phyloP scores from a whole-genome alignment of 1,139 yeast genomes.

The Debaryomycetaceae sp. region DNA sequence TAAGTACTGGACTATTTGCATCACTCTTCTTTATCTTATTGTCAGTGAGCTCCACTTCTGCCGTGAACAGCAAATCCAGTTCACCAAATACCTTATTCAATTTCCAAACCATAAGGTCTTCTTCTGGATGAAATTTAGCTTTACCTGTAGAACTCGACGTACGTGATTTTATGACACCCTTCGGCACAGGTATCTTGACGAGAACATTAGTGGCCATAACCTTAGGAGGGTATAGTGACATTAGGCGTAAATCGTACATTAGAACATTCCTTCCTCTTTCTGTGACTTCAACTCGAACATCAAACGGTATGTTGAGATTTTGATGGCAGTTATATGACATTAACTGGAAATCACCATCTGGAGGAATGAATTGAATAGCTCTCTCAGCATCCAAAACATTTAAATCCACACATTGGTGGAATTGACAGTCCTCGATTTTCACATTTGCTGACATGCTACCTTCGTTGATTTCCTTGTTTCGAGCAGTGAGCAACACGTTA shows the following conservation, averaged over 20 bases:
- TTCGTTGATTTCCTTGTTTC: constrained; percentile 7
- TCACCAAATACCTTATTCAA: constrained; percentile 67
- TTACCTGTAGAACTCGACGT: constrained; percentile 60
- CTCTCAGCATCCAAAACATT: constrained; percentile 65
- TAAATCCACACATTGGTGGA: constrained; percentile 83
- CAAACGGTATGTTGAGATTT: constrained; percentile 69
- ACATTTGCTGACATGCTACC: constrained; percentile 41
- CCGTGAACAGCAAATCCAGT: constrained; percentile 55
- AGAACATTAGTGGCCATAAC: constrained; percentile 63
- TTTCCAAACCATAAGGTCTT: constrained; percentile 65
- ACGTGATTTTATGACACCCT: constrained; percentile 51
- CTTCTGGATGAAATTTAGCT: constrained; percentile 65
- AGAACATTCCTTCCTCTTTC: constrained; percentile 48
- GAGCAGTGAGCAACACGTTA: constrained; percentile 18
- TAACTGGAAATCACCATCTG: constrained; percentile 89
- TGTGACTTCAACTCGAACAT: constrained; percentile 58
- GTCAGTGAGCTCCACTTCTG: constrained; percentile 40
- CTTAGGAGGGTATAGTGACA: constrained; percentile 61
- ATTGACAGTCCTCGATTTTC: constrained; percentile 71
- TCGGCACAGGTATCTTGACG: constrained; percentile 68
- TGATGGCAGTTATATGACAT: constrained; percentile 65
- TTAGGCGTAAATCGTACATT: constrained; percentile 57
- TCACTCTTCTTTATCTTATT: constrained; percentile 10
- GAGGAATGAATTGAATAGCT: constrained; percentile 74
- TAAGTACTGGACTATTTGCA: constrained; percentile 11